Conservation (phyloP, 495 filamentous ascomycete species). For the Aspergillus indologenus region DNA sequence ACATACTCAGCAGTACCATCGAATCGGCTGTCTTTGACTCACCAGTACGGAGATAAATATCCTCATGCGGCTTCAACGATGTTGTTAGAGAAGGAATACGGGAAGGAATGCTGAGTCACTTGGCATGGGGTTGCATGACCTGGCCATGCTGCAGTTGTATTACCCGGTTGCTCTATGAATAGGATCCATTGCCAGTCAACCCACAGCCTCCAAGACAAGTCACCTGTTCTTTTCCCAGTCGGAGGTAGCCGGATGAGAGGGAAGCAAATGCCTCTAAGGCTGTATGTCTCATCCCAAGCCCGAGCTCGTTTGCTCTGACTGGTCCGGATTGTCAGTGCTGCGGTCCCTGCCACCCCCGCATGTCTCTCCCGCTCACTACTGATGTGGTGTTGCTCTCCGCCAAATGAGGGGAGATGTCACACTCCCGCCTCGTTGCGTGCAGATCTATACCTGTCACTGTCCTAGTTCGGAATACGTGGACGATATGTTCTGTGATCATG, state of each 20-base stretch:
- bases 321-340: not conserved
- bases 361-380: constrained; percentile 7
- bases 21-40: not conserved
- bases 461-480: not conserved
- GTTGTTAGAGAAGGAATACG: not conserved
- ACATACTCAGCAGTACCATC: not conserved
- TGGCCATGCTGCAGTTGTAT: not conserved
- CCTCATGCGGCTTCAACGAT: not conserved
- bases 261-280: not conserved
- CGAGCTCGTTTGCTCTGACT: not conserved
- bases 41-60: not conserved
- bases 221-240: not conserved
- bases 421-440: not conserved
- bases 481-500: not conserved
- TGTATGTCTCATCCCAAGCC: constrained; percentile 3
- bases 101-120: not conserved
- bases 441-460: constrained; percentile 3
- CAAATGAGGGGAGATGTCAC: not conserved
- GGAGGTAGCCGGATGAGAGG: not conserved
- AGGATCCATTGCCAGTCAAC: not conserved
- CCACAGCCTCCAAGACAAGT: not conserved
- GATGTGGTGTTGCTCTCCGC: constrained; percentile 1
- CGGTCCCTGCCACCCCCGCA: constrained; percentile 4
- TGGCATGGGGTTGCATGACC: constrained; percentile 3
- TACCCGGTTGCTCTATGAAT: constrained; percentile 2